Evolutionary conservation across 495 filamentous ascomycete genomes (phyloP), one percentile per base, ranked within the genome.

Genomic region (Podospora australis): DNA sequence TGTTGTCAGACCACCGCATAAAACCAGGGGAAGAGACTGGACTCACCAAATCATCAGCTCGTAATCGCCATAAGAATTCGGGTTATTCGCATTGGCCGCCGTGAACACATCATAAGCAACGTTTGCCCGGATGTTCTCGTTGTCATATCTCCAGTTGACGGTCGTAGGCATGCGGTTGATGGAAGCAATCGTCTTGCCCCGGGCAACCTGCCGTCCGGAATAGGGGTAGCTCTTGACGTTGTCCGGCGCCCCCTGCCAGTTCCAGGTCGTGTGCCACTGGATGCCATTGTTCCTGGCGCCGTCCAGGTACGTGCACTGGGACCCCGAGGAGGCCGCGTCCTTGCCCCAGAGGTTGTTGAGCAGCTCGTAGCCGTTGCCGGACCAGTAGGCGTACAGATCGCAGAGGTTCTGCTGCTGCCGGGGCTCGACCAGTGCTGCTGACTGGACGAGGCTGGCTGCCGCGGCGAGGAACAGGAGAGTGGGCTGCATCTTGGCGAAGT

Each of bases 91-190:
- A 51, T 74, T 64, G 1, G 66, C 60, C 0, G 73, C 68, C 6
- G 71, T 76, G 54, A 76, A 76, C 8, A 76, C 50, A 51, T 76
- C 71, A 46, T 76, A 76, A 0, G 71, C 64, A 6, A 77, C 71
- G 53, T 77, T 65, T 9, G 70, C 69, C 11, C 58, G 53, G 52
- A 77, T 62, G 49, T 68, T 59, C 42, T 54, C 64, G 23, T 58
- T 67, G 47, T 57, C 53, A 49, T 74, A 70, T 44, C 46, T 56
- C 74, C 72, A 76, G 30, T 59, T 41, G 6, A 63, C 65, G 1
- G 59, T 45, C 2, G 71, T 70, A 3, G 59, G 65, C 54, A 76
- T 69, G 46, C 49, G 70, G 45, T 32, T 46, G 38, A 74, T 49
- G 9, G 16, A 5, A n/a, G 8, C n/a, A 35, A 52, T 52, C 35